Evolutionary conservation across 108 stramenopile species (phyloP).

Genomic region (Hondaea fermentalgiana): DNA sequence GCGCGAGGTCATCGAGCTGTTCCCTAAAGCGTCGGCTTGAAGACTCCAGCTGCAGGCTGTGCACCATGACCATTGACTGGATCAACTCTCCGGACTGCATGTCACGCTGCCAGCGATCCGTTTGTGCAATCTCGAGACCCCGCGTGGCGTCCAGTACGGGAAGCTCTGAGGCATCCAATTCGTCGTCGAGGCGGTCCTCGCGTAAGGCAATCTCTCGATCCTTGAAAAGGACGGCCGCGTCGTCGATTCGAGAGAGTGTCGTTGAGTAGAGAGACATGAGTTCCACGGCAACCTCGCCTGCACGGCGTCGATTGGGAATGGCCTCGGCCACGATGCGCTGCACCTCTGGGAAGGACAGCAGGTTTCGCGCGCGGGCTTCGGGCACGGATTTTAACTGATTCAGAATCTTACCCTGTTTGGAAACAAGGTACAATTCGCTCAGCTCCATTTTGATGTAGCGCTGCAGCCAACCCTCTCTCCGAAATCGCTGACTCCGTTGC

Average conservation of each 20-base stretch:
- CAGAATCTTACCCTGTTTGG: background rate
- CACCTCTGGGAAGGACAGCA: background rate
- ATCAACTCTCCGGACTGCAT: background rate
- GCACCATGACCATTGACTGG: background rate
- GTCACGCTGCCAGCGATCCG: background rate
- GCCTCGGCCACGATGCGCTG: background rate
- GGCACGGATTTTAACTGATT: background rate
- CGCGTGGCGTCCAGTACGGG: background rate
- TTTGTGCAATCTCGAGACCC: background rate
- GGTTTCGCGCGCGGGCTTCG: background rate
- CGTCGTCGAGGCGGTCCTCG: background rate
- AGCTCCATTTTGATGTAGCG: background rate
- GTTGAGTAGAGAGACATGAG: slow-evolving; percentile 5
- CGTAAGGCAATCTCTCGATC: background rate
- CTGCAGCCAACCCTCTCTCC: background rate
- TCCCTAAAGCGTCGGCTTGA: background rate
- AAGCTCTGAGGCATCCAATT: background rate
- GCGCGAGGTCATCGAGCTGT: background rate
- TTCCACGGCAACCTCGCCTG: background rate
- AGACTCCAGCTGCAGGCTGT: background rate
- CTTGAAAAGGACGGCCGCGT: background rate
- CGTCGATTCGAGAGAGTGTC: background rate
- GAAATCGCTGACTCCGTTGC: background rate
- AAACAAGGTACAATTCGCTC: background rate
- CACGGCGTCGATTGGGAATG: background rate